Evolutionary conservation across 2,329 filamentous ascomycete genomes (phyloP), one percentile per base, ranked within the genome.

Genomic region (Plectosphaerella cucumerina): DNA sequence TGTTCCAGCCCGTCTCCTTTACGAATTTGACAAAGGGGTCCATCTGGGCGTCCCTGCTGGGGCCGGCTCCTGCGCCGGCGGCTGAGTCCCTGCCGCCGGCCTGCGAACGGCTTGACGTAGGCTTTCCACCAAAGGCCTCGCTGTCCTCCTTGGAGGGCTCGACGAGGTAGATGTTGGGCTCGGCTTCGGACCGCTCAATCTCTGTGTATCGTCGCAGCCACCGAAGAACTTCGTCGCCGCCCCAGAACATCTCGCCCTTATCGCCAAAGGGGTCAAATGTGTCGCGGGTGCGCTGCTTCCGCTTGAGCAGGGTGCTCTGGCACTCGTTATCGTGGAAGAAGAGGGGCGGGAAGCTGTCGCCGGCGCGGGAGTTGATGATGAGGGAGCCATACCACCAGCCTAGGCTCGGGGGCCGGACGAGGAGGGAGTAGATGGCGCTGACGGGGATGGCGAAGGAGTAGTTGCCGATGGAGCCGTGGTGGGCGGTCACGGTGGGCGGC

Each of bases 261-360:
- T 90, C 89, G 15, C 87, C 86, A 66, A 97, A 97, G 0, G 92
- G 92, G 60, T 97, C 91, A 61, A 99, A 97, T 42, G 76, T 89
- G 60, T 97, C 90, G 55, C 81, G 82, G 1, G 90, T 84, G 49
- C 89, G 76, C 70, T 86, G 90, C 77, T 94, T 96, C 72, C 95
- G 90, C 69, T 97, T 93, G 50, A 95, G 71, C 20, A 97, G 96
- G 0, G 94, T 99, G 49, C 89, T 95, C 70, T 96, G 89, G 63
- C 94, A 99, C 72, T 99, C 94, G 56, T 85, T 91, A 63, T 99
- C 94, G 66, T 99, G 94, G 71, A 99, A 99, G 72, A 99, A 99
- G 1, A 99, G 74, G 0, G 94, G 91, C 0, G 94, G 94, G 59
- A 97, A 96, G 65, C 89, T 94, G 65, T 97, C 92, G 4, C 95